phyloP scores from a whole-genome alignment of 768 basidiomycete genomes.

The Mycena chlorophos region DNA sequence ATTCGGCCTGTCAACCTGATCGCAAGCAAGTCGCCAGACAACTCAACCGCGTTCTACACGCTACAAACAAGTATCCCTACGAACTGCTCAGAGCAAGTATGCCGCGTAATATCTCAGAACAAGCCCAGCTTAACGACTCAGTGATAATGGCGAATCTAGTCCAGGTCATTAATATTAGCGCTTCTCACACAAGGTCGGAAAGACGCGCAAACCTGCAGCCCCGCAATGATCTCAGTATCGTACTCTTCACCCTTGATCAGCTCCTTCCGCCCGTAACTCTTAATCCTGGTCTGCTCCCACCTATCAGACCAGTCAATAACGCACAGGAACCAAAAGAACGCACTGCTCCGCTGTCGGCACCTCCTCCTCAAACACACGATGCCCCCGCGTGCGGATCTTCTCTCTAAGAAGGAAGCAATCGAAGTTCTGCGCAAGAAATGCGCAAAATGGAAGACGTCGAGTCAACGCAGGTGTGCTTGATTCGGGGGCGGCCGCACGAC shows the following conservation, averaged over 20 bases:
- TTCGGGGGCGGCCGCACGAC: slow-evolving; percentile 36
- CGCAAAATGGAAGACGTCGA: slow-evolving; percentile 38
- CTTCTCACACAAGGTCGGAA: too few relatives aligned
- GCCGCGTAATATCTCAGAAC: too few relatives aligned
- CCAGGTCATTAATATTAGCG: background rate
- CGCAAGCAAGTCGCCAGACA: too few relatives aligned
- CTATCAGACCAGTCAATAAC: slow-evolving; percentile 8
- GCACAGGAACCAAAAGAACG: background rate
- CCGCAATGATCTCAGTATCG: slow-evolving; percentile 35
- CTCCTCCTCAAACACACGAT: slow-evolving; percentile 29
- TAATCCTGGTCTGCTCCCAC: slow-evolving; percentile 35
- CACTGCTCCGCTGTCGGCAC: slow-evolving; percentile 35
- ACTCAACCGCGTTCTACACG: too few relatives aligned
- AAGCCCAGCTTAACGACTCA: too few relatives aligned
- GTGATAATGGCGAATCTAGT: background rate
- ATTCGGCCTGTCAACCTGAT: too few relatives aligned
- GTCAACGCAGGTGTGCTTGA: slow-evolving; percentile 29
- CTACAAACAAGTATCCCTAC: too few relatives aligned
- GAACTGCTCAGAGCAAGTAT: too few relatives aligned
- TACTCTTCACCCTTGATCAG: slow-evolving; percentile 37
- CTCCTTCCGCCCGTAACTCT: slow-evolving; percentile 32
- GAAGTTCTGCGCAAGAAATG: slow-evolving; percentile 31
- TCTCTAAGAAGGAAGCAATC: slow-evolving; percentile 30
- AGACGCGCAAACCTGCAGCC: slow-evolving; percentile 27
- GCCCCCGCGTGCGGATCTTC: slow-evolving; percentile 33